These are phyloP conservation scores for Malus fusca DNA, from an alignment of 306 rosid genomes.

Conservation along the genomic window DNA sequence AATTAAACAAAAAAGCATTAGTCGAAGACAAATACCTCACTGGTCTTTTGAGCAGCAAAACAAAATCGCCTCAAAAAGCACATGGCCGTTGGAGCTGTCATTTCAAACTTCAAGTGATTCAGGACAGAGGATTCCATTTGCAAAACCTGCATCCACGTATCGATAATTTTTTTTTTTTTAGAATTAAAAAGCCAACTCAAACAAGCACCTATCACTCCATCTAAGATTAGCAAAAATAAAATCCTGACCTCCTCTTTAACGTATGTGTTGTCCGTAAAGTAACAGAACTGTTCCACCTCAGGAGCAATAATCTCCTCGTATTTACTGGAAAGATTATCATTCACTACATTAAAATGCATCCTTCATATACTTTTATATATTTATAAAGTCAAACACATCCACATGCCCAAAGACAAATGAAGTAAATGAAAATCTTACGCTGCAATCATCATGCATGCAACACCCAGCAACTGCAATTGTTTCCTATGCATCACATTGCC, in stretches of 20 bases:
- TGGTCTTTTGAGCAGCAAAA: slow-evolving; percentile 34
- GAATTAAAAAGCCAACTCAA: neutral
- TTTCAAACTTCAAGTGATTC: slow-evolving; percentile 67
- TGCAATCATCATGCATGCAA: slow-evolving; percentile 84
- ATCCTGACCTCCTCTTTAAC: slow-evolving; percentile 59
- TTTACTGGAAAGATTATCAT: slow-evolving; percentile 47
- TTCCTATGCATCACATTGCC: slow-evolving; percentile 58
- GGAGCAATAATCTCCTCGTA: slow-evolving; percentile 78
- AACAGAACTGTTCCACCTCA: slow-evolving; percentile 73
- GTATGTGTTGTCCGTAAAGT: slow-evolving; percentile 69
- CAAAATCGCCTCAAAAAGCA: slow-evolving; percentile 65
- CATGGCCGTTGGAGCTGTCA: slow-evolving; percentile 64
- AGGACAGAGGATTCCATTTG: slow-evolving; percentile 68
- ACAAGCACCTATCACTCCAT: slow-evolving; percentile 9
- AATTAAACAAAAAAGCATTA: neutral
- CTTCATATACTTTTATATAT: neutral
- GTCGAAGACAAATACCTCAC: slow-evolving; percentile 34
- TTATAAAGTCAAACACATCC: neutral
- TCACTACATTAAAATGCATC: neutral
- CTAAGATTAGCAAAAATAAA: neutral
- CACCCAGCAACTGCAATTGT: slow-evolving; percentile 66
- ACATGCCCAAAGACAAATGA: neutral
- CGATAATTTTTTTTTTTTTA: slow-evolving; percentile 2
- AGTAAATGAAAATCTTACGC: slow-evolving; percentile 41
- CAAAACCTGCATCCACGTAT: slow-evolving; percentile 48